Base-by-base conservation (phyloP, 1,139 yeast genomes). In the Candida frijolesensis region DNA sequence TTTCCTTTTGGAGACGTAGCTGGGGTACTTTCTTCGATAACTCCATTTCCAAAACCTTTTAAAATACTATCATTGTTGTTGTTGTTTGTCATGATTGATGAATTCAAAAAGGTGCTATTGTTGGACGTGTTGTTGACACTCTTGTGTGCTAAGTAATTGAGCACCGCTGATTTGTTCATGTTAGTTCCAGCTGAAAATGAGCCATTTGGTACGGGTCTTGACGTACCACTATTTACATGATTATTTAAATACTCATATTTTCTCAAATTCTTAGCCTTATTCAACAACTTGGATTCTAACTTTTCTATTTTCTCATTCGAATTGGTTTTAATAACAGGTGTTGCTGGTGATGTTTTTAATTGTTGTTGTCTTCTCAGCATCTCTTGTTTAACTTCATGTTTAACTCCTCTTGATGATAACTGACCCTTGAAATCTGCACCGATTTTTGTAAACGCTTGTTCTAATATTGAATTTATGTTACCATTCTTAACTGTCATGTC, bases 21-120 rank as follows among this genome's bases (percentile, higher is more conserved):
- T 4, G 78, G 77, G 0, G 78, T 72, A 47, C 79, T 74, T 50
- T 72, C 79, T 51, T 71, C 76, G 4, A 71, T 58, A 1, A 74
- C 68, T 5, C 76, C 78, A 39, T 61, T 65, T 2, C 78, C 79
- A 57, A 72, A 70, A n/a, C 70, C 74, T 11, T 69, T 64, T 41
- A 70, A 60, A 16, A 63, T 64, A 15, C 72, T 68, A 22, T 58
- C 61, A 55, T 64, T 66, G 16, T 25, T 25, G 16, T 25, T 25
- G 29, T 48, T 41, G 51, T 56, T 63, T 8, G 71, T 60, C 44
- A 60, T 54, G 12, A 51, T 46, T 4, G 67, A 58, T 27, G 59
- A 56, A 51, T 64, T 62, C 47, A 62, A 51, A 44, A 63, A 57
- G 6, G 71, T 62, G 1, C 59, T 53, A 32, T 57, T 48, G 30